Evolutionary conservation across 768 basidiomycete species (phyloP), one percentile per base, ranked within the genome.

Genomic region (Cyclocybe cylindracea): DNA sequence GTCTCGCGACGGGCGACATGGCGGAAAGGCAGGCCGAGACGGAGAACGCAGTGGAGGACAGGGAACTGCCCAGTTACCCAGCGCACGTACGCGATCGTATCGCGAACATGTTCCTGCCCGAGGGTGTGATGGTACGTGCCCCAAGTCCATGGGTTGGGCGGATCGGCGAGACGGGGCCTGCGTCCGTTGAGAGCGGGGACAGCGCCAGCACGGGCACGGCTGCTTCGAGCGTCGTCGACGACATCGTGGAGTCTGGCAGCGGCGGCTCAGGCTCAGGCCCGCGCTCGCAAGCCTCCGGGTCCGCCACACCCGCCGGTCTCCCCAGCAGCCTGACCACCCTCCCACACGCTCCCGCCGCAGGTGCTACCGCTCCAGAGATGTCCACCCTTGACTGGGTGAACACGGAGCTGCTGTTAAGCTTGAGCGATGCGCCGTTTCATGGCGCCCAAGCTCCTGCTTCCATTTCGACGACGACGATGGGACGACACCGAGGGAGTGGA

Each of bases 31-130:
- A 24, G 24, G 5, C 24, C 24, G 24, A 24, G 2, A 24, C 24
- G 24, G 24, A 24, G 24, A 24, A 7, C 24, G 29, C 18, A 24
- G 79, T 83, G 8, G 83, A 80, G 32, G 88, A 86, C 36, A 82
- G 82, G 39, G 87, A 93, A 59, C 80, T 98, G 10, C 96, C 96
- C 0, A 91, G 89, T 55, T 98, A 98, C 68, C 79, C 77, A n/a
- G 84, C 91, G 46, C 96, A 98, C 66, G 83, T 98, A 19, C 83
- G 90, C 38, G 96, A 98, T 65, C 82, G 96, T 34, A 86, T 98
- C 39, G 87, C 89, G 38, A 87, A 87, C 58, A 84, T 87, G 80
- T 87, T 76, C 55, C 66, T 89, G 3, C 79, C 86, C 0, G 86
- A 86, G 41, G 70, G 79, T 13, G 78, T 78, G n/a, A 81, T 79